phyloP scores from a whole-genome alignment of 2,329 filamentous ascomycete species.

The Aspergillus jensenii region DNA sequence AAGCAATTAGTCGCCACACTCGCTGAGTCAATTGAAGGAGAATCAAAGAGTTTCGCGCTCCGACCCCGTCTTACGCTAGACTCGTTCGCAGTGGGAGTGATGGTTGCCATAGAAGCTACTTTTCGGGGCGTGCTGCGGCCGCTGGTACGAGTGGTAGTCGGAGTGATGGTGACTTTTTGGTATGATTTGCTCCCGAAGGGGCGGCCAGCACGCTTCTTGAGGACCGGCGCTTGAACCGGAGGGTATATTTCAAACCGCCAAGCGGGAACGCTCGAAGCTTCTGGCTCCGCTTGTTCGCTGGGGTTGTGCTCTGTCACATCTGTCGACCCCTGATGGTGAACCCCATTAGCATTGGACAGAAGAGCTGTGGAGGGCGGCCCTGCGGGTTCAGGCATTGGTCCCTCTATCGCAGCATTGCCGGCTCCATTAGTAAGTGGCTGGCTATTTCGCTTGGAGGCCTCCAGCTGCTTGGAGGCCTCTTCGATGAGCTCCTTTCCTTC shows the following conservation, averaged over 20 bases:
- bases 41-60: constrained; percentile 33
- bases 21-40: constrained; percentile 27
- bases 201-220: constrained; percentile 39
- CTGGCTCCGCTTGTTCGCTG: constrained; percentile 16
- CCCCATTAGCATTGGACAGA: constrained; percentile 29
- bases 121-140: constrained; percentile 40
- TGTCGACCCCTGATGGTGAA: constrained; percentile 22
- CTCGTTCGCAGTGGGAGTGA: constrained; percentile 30
- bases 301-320: constrained; percentile 9
- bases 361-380: constrained; percentile 37
- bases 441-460: constrained; percentile 14
- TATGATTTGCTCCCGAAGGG: constrained; percentile 35
- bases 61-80: constrained; percentile 36
- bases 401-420: constrained; percentile 7
- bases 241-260: constrained; percentile 46
- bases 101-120: constrained; percentile 26
- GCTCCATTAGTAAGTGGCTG: constrained; percentile 18
- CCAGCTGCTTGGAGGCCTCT: constrained; percentile 13
- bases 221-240: constrained; percentile 37
- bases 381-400: constrained; percentile 26
- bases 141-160: constrained; percentile 33
- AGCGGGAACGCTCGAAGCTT: constrained; percentile 40
- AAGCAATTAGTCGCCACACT: constrained; percentile 25
- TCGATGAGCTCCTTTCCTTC: constrained; percentile 24
- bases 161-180: constrained; percentile 28